Evolutionary conservation across 2,329 filamentous ascomycete genomes (phyloP), one percentile per base, ranked within the genome.

Genomic region (Penicillium aurantiogriseum): DNA sequence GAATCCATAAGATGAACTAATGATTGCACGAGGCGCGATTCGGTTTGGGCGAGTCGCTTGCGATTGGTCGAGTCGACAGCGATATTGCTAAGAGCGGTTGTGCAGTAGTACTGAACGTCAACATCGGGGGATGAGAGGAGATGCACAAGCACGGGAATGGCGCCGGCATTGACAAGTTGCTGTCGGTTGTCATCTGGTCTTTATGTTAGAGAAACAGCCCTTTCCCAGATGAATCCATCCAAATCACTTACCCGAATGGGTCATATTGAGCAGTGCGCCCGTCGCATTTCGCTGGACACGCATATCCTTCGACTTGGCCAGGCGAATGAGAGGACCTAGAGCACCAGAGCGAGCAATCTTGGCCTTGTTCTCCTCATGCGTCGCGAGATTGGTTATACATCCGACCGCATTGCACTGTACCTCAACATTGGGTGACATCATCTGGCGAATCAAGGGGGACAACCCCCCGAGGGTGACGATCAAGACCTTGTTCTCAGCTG

Each of bases 101-200:
- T 99, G 80, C 94, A 99, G 78, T 99, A 99, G 78, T 99, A 99
- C 78, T 99, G 94, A 33, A 99, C 94, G 72, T 99, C 94, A 65
- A 97, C 92, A 71, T 99, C 94, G 57, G 88, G 81, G 27, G 94
- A 97, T 9, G 91, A 92, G 45, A 99, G 87, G 25, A 99, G 86
- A 71, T 97, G 92, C 40, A 99, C 94, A 27, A 99, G 86, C 9
- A 99, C 93, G 5, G 94, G 94, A 64, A 99, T 97, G n/a, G 94
- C 94, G 62, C 93, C 93, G 45, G 94, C 94, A 65, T 95, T 95
- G 65, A 99, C 94, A 29, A 99, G 88, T 75, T 99, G 92, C 76
- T 97, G 92, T 66, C 94, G 87, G 76, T 99, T 99, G 76, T 99
- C 94, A 74, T 97, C 94, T 94, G 73, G 21, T 39, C 36, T 29